Base-by-base conservation (phyloP, 148 eudicot genomes). In the Selenicereus undatus region DNA sequence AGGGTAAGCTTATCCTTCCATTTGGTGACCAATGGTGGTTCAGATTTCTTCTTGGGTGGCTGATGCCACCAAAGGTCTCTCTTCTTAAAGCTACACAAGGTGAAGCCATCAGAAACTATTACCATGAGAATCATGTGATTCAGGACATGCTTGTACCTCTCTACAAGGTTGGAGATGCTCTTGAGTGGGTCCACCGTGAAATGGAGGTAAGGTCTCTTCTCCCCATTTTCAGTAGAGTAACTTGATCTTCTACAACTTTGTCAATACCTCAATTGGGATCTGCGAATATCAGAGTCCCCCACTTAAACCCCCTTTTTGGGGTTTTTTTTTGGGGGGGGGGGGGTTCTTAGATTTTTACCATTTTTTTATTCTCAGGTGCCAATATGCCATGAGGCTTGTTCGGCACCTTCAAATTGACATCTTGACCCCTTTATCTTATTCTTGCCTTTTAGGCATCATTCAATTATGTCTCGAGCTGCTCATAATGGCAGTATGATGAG, bases 101-200 rank as follows among this genome's bases (percentile, higher is more conserved):
- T 75, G 98, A 94, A 81, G 94, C 97, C 73, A 92, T 92, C 71
- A 86, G 98, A 76, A 94, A 94, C 88, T 94, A 94, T 80, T 94
- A 94, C 84, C 98, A 92, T 84, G 98, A 94, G 80, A 91, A 91
- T 90, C 98, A 89, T 79, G 98, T 94, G 68, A 92, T 92, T 84
- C 97, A 94, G 85, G 98, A 94, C 82, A 91, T 94, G 97, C 98
- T 94, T 84, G 94, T 94, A 35, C 98, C 98, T 51, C 91, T 94
- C 75, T 90, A 92, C 91, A 94, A 94, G 91, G 97, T 94, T 75
- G 94, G 97, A 20, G 97, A 92, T 89, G 97, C 97, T 72, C 91
- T 94, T 65, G 97, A 92, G 75, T 94, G 86, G 83, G 94, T 92
- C 54, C 86, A 94, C 84, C 87, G 83, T n/a, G 98, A 94, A 85